Evolutionary conservation across 192 early-diverging fungal genomes (phyloP), one percentile per base, ranked within the genome.

Genomic region (Oehlia diaphana): DNA sequence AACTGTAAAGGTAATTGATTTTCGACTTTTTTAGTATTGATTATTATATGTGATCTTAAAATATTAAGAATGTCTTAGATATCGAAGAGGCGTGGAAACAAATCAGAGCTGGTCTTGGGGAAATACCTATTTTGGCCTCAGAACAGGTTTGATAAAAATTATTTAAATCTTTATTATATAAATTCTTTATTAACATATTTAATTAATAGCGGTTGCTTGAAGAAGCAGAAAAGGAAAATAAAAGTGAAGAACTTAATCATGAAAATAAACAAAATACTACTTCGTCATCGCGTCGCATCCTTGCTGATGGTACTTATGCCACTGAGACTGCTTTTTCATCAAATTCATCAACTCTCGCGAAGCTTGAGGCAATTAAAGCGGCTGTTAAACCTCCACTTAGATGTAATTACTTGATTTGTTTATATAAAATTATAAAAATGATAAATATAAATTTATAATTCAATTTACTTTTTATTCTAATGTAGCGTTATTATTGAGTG

Each of bases 291-390:
- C 89, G 93, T 31, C 92, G 96, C 63, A 88, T 99, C 23, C 87
- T 99, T 49, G 92, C 98, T 4, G 98, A 99, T 85, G 98, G 98
- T 33, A 98, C 97, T 1, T 99, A 99, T 81, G 98, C 97, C 7
- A 96, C 97, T 16, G 97, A 99, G 83, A 95, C 92, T 82, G 94
- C 96, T 23, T 91, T 96, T 79, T 91, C 93, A 1, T 84, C 87
- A 3, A 83, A 82, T 5, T 83, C 89, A 3, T 58, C 86, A 10
- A 69, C 86, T 42, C 65, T 84, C 61, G 81, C 83, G 69, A 84
- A 85, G 49, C 47, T 87, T 35, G 89, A 89, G 21, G 85, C 89
- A 53, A 81, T 84, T 13, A 91, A 86, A 80, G 84, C 88, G 67
- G 83, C 88, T 67, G 86, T 83, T 65, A 93, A 94, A 80, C 93